Evolutionary conservation across 2,329 filamentous ascomycete genomes (phyloP).

Genomic region (Fusarium oligoseptatum): DNA sequence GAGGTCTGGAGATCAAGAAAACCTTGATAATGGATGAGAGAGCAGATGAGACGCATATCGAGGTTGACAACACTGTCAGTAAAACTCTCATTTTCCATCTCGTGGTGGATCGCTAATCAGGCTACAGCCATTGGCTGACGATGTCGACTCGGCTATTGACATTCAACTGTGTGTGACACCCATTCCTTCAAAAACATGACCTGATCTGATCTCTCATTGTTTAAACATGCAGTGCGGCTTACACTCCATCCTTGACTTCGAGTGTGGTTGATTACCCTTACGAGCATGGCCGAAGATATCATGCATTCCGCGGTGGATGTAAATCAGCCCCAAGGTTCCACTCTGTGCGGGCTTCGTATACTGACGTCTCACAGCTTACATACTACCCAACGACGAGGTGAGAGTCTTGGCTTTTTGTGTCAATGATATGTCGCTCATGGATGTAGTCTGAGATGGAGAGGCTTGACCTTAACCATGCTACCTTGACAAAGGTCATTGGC

Average conservation of each 20-base stretch:
- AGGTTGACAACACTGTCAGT: conserved; percentile 3
- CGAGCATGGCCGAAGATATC: conserved; percentile 48
- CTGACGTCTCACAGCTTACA: conserved; percentile 8
- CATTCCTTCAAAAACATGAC: neutral
- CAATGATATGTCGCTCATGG: neutral
- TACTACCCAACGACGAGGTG: conserved; percentile 17
- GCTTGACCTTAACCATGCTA: conserved; percentile 52
- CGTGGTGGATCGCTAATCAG: neutral
- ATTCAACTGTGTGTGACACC: conserved; percentile 1
- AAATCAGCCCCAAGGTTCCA: neutral
- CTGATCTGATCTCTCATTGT: neutral
- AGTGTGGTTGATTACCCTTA: conserved; percentile 42
- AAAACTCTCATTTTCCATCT: neutral
- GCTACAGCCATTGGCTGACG: neutral
- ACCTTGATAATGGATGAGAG: neutral
- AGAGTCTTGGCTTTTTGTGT: neutral
- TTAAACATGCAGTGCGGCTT: neutral
- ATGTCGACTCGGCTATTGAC: neutral
- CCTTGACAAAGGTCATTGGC: conserved; percentile 43
- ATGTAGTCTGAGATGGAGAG: conserved; percentile 49
- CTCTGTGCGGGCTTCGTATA: neutral
- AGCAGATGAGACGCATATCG: neutral
- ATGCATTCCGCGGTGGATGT: conserved; percentile 50
- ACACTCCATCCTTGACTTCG: neutral
- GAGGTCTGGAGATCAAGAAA: neutral